A percentile compares a stretch with the other conserved stretches of the same genome.
These are phyloP conservation scores for Claviceps quebecensis DNA, from an alignment of 2,329 filamentous ascomycete genomes.

Conservation along the genomic window DNA sequence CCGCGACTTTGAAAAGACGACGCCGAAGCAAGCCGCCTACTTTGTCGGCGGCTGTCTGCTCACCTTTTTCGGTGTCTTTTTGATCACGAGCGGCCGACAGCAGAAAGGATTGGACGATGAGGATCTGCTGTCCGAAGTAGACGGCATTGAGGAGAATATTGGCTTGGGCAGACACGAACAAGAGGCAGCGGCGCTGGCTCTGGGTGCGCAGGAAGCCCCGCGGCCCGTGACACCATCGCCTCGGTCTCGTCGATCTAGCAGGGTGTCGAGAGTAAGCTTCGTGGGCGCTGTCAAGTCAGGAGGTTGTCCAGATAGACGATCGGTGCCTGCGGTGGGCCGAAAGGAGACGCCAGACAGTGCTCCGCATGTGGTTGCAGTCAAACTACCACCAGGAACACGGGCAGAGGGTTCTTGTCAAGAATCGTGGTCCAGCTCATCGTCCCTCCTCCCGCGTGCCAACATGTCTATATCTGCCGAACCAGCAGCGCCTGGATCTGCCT, in stretches of 20 bases:
- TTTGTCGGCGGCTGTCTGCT: slow-evolving; percentile 83
- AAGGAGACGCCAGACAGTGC: slow-evolving; percentile 16
- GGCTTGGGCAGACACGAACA: slow-evolving; percentile 39
- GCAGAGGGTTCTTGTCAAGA: slow-evolving; percentile 31
- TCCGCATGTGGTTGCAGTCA: slow-evolving; percentile 19
- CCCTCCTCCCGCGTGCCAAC: slow-evolving; percentile 20
- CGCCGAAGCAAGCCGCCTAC: slow-evolving; percentile 57
- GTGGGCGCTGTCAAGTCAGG: slow-evolving; percentile 24
- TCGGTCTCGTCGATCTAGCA: slow-evolving; percentile 34
- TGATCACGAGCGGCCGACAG: slow-evolving; percentile 77
- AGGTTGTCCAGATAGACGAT: slow-evolving; percentile 21
- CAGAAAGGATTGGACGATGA: slow-evolving; percentile 43
- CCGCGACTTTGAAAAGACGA: slow-evolving; percentile 82
- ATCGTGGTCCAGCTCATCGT: slow-evolving; percentile 17
- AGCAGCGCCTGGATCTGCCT: slow-evolving; percentile 13
- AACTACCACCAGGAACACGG: slow-evolving; percentile 22
- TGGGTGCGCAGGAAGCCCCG: slow-evolving; percentile 9
- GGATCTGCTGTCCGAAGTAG: slow-evolving; percentile 37
- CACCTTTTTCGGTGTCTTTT: slow-evolving; percentile 92
- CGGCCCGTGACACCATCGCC: slow-evolving; percentile 12
- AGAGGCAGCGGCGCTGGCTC: slow-evolving; percentile 3
- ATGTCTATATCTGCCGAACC: slow-evolving; percentile 24
- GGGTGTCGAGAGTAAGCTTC: slow-evolving; percentile 32
- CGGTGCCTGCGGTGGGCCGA: slow-evolving; percentile 21
- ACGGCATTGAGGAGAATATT: slow-evolving; percentile 51